Evolutionary conservation across 495 filamentous ascomycete species (phyloP).

Genomic region (Clohesyomyces aquaticus): DNA sequence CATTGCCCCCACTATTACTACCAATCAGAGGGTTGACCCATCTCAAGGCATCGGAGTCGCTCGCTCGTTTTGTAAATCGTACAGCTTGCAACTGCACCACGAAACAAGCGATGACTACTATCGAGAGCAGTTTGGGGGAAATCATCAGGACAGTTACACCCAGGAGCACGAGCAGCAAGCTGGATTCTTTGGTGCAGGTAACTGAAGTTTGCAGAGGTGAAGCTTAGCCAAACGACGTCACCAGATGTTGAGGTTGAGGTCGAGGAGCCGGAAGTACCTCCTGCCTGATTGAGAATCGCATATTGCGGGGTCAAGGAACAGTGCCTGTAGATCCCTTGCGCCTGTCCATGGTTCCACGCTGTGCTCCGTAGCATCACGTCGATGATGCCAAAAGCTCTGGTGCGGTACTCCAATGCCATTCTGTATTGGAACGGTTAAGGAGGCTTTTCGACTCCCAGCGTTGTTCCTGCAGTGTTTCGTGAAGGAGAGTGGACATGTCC

Average conservation of each 20-base stretch:
- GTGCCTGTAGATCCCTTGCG: conserved; percentile 12
- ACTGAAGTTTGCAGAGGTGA: background rate
- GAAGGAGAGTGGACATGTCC: no score
- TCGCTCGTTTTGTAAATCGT: conserved; percentile 7
- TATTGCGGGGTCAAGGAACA: conserved; percentile 29
- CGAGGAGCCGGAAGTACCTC: conserved; percentile 6
- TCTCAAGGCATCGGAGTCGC: conserved; percentile 20
- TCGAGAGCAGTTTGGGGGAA: background rate
- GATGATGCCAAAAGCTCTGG: no score
- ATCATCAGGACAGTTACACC: no score
- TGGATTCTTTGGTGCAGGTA: background rate
- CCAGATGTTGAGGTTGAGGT: background rate
- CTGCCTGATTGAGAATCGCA: conserved; percentile 23
- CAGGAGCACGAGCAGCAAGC: no score
- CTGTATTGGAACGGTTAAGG: no score
- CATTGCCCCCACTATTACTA: conserved; percentile 54
- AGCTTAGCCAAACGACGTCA: conserved; percentile 14
- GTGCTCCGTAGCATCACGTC: no score
- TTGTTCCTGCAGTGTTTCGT: no score
- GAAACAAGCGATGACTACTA: conserved; percentile 1
- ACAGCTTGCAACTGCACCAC: background rate
- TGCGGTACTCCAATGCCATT: no score
- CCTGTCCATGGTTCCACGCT: conserved; percentile 6
- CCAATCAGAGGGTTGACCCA: conserved; percentile 49
- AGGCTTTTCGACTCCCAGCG: no score